Base-by-base conservation (phyloP, 2,329 filamentous ascomycete species). In the Teratosphaeria zuluensis region DNA sequence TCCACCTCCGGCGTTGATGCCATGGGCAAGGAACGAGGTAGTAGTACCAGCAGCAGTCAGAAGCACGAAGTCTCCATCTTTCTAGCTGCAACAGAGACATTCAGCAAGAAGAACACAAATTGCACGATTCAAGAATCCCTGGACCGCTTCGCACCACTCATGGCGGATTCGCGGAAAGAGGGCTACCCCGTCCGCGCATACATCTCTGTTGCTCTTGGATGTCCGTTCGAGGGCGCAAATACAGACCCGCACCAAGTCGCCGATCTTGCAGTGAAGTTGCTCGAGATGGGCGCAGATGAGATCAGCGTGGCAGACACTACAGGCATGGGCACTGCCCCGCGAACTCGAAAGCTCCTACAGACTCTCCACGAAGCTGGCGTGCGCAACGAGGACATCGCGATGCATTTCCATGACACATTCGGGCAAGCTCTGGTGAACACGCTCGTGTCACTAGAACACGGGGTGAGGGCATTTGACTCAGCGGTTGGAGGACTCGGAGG, bases 351-450 rank as follows among this genome's bases (percentile, higher is more conserved):
- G 58, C 76, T 91, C 53, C 77, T 91, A 59, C 80, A 80, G 63
- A 85, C 85, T 58, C 76, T 90, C 73, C 73, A 78, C 8, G 81
- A 84, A 1, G 87, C 87, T 1, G 87, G 86, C 0, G 80, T 95
- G 19, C 80, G 86, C 21, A 81, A 80, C 57, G 83, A 85, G 66
- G 86, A 89, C 66, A 75, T 95, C 11, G 89, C 89, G 0, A 84
- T 92, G 76, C 90, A 95, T 73, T 92, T 95, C 68, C 90, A 95
- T 72, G 89, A 95, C 69, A 95, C 90, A 1, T 92, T 91, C 69
- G 90, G 89, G 1, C 87, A 91, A 76, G 90, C 89, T 1, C 77
- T 92, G n/a, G 86, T 90, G 7, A 95, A 95, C 69, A 86, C 86
- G 4, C 84, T 89, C 11, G 85, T 92, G 0, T 85, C 86, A 42